phyloP scores from a whole-genome alignment of 2,329 filamentous ascomycete genomes.

The Clarireedia sp. region DNA sequence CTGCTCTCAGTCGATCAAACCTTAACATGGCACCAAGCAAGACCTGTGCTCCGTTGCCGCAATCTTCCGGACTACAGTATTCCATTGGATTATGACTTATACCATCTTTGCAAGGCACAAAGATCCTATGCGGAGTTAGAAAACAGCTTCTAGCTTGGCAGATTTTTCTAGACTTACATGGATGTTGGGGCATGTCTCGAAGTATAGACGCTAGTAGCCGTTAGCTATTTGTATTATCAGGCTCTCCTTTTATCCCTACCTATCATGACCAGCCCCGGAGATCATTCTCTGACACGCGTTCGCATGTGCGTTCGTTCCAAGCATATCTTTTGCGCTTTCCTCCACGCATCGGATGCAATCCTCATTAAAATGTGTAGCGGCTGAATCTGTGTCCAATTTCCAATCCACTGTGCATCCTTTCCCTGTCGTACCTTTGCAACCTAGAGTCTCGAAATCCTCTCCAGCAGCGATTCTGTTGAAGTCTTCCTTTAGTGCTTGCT shows the following conservation, averaged over 20 bases:
- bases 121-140: slow-evolving; percentile 36
- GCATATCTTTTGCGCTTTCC: slow-evolving; percentile 48
- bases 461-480: slow-evolving; percentile 53
- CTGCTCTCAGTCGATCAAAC: slow-evolving; percentile 31
- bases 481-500: slow-evolving; percentile 45
- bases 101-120: slow-evolving; percentile 55
- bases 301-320: slow-evolving; percentile 39
- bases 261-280: slow-evolving; percentile 57
- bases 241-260: slow-evolving; percentile 30
- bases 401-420: slow-evolving; percentile 49
- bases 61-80: slow-evolving; percentile 53
- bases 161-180: slow-evolving; percentile 35
- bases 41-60: slow-evolving; percentile 45
- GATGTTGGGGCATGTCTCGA: slow-evolving; percentile 51
- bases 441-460: slow-evolving; percentile 41
- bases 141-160: not conserved
- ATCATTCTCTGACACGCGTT: slow-evolving; percentile 45
- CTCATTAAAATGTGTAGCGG: slow-evolving; percentile 56
- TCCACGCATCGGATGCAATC: slow-evolving; percentile 60
- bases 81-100: slow-evolving; percentile 58
- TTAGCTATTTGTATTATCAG: slow-evolving; percentile 8
- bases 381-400: slow-evolving; percentile 52
- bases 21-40: slow-evolving; percentile 36
- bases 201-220: slow-evolving; percentile 46
- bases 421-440: slow-evolving; percentile 36